These are phyloP conservation scores for Bonia amplexicaulis DNA, from an alignment of 176 grass and related monocot genomes.

Conservation along the genomic window DNA sequence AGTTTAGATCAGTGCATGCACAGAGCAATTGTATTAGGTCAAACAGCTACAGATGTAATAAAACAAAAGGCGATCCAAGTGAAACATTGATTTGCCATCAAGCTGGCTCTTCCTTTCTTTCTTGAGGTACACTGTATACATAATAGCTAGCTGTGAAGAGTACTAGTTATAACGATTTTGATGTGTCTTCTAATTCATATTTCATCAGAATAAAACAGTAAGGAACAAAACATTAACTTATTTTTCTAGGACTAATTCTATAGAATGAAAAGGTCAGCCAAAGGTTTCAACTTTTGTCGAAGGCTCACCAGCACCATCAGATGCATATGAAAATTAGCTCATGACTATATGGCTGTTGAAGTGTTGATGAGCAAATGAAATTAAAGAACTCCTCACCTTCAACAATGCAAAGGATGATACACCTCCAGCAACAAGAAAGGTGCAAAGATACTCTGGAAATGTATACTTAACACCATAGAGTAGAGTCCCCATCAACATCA, in stretches of 20 bases:
- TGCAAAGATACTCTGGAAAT: conserved; percentile 87
- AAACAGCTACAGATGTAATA: neutral
- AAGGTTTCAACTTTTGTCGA: neutral
- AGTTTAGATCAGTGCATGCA: neutral
- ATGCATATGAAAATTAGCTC: neutral
- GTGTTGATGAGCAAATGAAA: conserved; percentile 13
- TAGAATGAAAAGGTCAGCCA: neutral
- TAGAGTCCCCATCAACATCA: conserved; percentile 94
- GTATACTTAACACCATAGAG: conserved; percentile 97
- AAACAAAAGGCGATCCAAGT: neutral
- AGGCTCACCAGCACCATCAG: neutral
- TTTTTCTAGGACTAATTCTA: neutral
- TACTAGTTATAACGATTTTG: neutral
- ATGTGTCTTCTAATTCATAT: neutral
- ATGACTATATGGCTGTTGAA: neutral
- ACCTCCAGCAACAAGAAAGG: conserved; percentile 92
- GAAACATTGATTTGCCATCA: neutral
- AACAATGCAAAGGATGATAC: conserved; percentile 91
- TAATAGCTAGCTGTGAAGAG: neutral
- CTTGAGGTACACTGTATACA: neutral
- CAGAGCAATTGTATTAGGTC: neutral
- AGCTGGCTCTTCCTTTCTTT: neutral
- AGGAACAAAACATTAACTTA: neutral
- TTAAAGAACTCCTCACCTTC: conserved; percentile 53
- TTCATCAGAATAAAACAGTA: neutral